Evolutionary conservation across 202 grass and related monocot species (phyloP), one percentile per base, ranked within the genome.

Genomic region (Musa balbisiana): DNA sequence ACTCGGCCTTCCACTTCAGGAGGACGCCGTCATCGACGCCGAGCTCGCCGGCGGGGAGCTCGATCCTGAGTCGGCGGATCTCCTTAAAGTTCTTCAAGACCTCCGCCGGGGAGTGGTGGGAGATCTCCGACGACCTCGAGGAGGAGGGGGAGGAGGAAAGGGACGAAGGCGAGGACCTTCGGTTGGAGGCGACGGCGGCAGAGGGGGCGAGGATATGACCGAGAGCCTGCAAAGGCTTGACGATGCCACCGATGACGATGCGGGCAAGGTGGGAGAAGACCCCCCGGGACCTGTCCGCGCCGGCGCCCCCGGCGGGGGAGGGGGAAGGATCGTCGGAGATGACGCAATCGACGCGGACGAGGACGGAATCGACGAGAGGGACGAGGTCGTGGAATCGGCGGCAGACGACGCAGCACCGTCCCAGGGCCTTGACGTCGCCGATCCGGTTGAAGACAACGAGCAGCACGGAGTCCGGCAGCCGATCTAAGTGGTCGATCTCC

Each of bases 331-430:
- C 87, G 75, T 96, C 89, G 19, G 87, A 86, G 79, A 96, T 90
- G 26, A 96, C 89, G 83, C 92, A 96, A 81, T 96, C 89, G 79
- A 96, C 87, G 82, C 87, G 81, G 59, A 96, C 87, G 53, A 90
- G 81, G 54, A 90, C 92, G 68, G 72, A 86, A 80, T 90, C 89
- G 20, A 96, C 92, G 80, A 96, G 89, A 0, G 85, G 89, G 8
- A 89, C 78, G 80, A 96, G 80, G 71, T 71, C 73, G 67, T 84
- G 85, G 81, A 96, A 96, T 73, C 89, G 89, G 80, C 85, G 89
- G 33, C 89, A 96, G 64, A 96, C 80, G 62, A 92, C 77, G 64
- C 83, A 87, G 87, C 85, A 92, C 72, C 92, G 89, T 77, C 89
- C 89, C 67, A 96, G 89, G 25, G 85, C 85, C 89, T 96, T 96